A percentile compares a stretch with the other conserved stretches of the same genome.
Conservation (phyloP, 202 grass and related monocot species). For the Carex arenaria region DNA sequence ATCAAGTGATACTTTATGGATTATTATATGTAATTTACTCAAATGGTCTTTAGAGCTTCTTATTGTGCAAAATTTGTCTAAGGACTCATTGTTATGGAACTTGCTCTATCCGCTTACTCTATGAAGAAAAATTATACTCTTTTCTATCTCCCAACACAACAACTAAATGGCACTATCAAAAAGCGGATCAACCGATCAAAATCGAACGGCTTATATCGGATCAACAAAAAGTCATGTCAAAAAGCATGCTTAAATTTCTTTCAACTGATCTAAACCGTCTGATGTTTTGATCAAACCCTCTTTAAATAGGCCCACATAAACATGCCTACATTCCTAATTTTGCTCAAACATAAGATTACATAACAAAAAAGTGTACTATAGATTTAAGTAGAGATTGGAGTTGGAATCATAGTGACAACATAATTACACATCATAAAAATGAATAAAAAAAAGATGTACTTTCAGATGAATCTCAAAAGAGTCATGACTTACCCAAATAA, state of each 20-base stretch:
- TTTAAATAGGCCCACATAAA: not conserved
- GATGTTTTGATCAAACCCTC: not conserved
- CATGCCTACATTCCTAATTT: not conserved
- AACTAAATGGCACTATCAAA: not conserved
- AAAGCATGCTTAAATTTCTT: not conserved
- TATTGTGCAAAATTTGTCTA: not conserved
- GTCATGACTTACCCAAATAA: slow-evolving; percentile 82
- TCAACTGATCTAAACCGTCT: not conserved
- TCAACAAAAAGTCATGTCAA: not conserved
- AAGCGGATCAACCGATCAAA: not conserved
- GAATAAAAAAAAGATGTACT: not conserved
- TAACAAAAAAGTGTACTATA: not conserved
- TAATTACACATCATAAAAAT: not conserved
- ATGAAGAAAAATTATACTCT: not conserved
- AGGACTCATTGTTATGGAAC: not conserved
- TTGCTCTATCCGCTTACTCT: not conserved
- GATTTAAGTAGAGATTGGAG: slow-evolving; percentile 7
- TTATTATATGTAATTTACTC: not conserved
- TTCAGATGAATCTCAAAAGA: slow-evolving; percentile 9
- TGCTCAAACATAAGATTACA: not conserved
- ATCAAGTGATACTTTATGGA: not conserved
- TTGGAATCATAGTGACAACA: not conserved
- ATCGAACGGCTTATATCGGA: not conserved
- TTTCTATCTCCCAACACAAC: not conserved
- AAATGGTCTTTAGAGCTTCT: not conserved